Evolutionary conservation across 1,139 yeast genomes (phyloP).

Genomic region (Magnusiomyces fungicola): DNA sequence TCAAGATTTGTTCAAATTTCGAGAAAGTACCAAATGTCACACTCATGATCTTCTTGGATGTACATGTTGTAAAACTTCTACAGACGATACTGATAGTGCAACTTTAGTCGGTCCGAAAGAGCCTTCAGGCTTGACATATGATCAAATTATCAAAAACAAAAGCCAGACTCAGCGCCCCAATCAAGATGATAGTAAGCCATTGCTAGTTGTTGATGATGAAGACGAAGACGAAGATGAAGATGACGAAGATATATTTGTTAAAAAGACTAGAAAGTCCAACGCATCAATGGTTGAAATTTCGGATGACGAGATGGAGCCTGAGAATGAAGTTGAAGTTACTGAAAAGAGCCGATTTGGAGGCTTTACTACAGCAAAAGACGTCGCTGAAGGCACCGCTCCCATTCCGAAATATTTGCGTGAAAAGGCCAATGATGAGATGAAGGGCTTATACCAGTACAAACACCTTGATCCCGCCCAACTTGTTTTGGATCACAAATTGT

Average conservation of each 20-base stretch:
- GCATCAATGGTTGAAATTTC: neutral
- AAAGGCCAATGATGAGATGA: constrained; percentile 35
- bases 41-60: constrained; percentile 86
- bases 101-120: neutral
- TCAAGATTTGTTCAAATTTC: constrained; percentile 64
- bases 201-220: no score
- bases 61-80: constrained; percentile 36
- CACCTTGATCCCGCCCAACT: constrained; percentile 40
- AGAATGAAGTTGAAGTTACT: constrained; percentile 16
- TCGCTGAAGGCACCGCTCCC: constrained; percentile 25
- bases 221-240: constrained; percentile 13
- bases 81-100: constrained; percentile 7
- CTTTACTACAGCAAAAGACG: constrained; percentile 44
- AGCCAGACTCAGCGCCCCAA: no score
- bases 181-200: no score
- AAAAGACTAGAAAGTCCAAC: no score
- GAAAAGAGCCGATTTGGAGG: constrained; percentile 26
- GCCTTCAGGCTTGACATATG: constrained; percentile 39
- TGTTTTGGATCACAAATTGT: neutral
- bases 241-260: no score
- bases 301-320: constrained; percentile 13
- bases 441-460: constrained; percentile 48
- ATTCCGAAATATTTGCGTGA: constrained; percentile 20
- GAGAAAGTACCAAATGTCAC: constrained; percentile 48
- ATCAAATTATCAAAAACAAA: constrained; percentile 23